Evolutionary conservation across 306 rosid genomes (phyloP).

Genomic region (Lathyrus tuberosus): DNA sequence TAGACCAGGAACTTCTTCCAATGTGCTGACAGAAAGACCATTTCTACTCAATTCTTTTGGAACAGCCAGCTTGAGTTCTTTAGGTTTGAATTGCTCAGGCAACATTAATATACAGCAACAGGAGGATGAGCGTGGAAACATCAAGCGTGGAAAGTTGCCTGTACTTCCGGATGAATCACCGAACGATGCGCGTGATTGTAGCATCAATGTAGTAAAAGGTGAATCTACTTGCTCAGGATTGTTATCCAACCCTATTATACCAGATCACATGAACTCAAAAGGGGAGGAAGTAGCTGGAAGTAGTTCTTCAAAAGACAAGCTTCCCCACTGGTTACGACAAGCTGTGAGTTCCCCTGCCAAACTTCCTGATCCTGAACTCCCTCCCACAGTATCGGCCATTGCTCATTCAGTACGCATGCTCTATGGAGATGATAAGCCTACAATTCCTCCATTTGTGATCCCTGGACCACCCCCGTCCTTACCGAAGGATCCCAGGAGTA

Average conservation of each 20-base stretch:
- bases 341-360: slow-evolving; percentile 80
- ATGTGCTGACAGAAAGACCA: slow-evolving; percentile 63
- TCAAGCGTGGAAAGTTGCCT: slow-evolving; percentile 69
- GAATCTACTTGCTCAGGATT: slow-evolving; percentile 57
- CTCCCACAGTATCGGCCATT: slow-evolving; percentile 89
- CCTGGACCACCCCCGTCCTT: slow-evolving; percentile 87
- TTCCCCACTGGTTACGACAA: slow-evolving; percentile 99
- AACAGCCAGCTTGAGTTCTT: slow-evolving; percentile 63
- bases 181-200: slow-evolving; percentile 49
- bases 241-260: slow-evolving; percentile 53
- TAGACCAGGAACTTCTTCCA: slow-evolving; percentile 76
- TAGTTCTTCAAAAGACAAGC: slow-evolving; percentile 74
- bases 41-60: slow-evolving; percentile 78
- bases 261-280: slow-evolving; percentile 45
- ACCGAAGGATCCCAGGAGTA: slow-evolving; percentile 90
- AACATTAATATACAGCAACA: slow-evolving; percentile 49
- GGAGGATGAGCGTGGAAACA: slow-evolving; percentile 63
- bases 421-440: slow-evolving; percentile 78
- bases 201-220: slow-evolving; percentile 55
- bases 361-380: slow-evolving; percentile 75
- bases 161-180: slow-evolving; percentile 66
- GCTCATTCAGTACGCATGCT: slow-evolving; percentile 89
- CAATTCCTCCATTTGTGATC: slow-evolving; percentile 90
- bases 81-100: slow-evolving; percentile 66
- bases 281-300: slow-evolving; percentile 66